phyloP scores from a whole-genome alignment of 2,329 filamentous ascomycete species.

The Neobulgaria alba region DNA sequence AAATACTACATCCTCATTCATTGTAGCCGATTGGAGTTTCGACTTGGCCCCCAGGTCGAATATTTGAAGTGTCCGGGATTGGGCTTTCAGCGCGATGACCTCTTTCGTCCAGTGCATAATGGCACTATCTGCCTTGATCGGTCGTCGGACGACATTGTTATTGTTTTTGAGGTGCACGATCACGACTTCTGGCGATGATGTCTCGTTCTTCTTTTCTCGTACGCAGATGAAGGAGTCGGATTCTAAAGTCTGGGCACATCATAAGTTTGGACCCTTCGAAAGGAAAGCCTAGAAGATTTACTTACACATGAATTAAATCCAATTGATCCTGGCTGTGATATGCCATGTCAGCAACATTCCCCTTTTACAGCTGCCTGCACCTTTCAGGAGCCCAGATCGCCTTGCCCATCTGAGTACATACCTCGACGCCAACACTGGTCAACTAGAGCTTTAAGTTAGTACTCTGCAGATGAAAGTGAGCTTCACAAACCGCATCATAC shows the following conservation, averaged over 20 bases:
- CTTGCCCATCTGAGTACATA: conserved; percentile 30
- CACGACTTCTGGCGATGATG: conserved; percentile 83
- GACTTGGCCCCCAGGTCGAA: conserved; percentile 90
- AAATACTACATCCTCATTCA: conserved; percentile 96
- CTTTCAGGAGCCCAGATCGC: neutral
- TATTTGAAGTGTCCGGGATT: conserved; percentile 90
- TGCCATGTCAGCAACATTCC: conserved; percentile 23
- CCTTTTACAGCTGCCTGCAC: conserved; percentile 14
- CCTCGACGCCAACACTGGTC: conserved; percentile 39
- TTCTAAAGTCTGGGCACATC: conserved; percentile 73
- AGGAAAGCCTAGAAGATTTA: conserved; percentile 19
- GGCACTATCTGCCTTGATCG: conserved; percentile 98
- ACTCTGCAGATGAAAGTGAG: conserved; percentile 64
- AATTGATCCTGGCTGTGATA: conserved; percentile 57
- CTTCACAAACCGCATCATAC: conserved; percentile 75
- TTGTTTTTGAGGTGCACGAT: conserved; percentile 97
- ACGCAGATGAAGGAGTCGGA: conserved; percentile 96
- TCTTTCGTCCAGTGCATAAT: conserved; percentile 98
- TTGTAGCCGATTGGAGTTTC: conserved; percentile 93
- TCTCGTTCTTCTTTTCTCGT: conserved; percentile 83
- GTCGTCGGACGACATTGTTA: conserved; percentile 88
- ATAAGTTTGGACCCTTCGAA: conserved; percentile 9
- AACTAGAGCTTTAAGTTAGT: conserved; percentile 34
- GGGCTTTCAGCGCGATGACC: conserved; percentile 93
- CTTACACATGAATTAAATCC: conserved; percentile 82